Evolutionary conservation across 129 eudicot genomes (phyloP).

Genomic region (Glebionis coronaria): DNA sequence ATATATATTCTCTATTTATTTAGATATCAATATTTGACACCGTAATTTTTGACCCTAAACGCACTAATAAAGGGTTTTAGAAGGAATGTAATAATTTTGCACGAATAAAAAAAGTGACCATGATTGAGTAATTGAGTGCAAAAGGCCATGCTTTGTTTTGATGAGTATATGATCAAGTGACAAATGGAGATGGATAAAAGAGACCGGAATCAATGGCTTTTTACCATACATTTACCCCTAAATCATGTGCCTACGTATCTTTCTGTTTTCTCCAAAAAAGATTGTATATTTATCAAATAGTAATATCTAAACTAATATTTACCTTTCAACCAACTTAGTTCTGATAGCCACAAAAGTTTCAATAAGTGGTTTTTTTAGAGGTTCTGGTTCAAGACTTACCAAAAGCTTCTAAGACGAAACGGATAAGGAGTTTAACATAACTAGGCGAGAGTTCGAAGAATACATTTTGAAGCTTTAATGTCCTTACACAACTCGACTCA

Average conservation of each 20-base stretch:
- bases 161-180: conserved; percentile 26
- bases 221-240: conserved; percentile 20
- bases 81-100: conserved; percentile 8
- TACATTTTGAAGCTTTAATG: too few species aligned
- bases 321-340: too few species aligned
- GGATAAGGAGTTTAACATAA: too few species aligned
- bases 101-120: not conserved
- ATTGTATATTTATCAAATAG: not conserved
- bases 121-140: conserved; percentile 10
- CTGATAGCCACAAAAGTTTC: too few species aligned
- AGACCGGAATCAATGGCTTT: conserved; percentile 22
- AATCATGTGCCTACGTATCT: conserved; percentile 19
- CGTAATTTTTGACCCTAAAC: conserved; percentile 5
- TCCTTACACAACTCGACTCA: too few species aligned
- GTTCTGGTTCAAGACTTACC: too few species aligned
- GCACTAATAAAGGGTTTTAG: conserved; percentile 2
- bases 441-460: too few species aligned
- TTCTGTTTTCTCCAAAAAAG: not conserved
- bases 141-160: conserved; percentile 10
- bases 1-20: not conserved
- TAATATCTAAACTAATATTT: too few species aligned
- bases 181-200: conserved; percentile 29
- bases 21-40: not conserved
- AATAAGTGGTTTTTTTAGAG: too few species aligned
- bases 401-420: too few species aligned